phyloP scores from a whole-genome alignment of 768 basidiomycete species.

The Kwoniella dendrophila region DNA sequence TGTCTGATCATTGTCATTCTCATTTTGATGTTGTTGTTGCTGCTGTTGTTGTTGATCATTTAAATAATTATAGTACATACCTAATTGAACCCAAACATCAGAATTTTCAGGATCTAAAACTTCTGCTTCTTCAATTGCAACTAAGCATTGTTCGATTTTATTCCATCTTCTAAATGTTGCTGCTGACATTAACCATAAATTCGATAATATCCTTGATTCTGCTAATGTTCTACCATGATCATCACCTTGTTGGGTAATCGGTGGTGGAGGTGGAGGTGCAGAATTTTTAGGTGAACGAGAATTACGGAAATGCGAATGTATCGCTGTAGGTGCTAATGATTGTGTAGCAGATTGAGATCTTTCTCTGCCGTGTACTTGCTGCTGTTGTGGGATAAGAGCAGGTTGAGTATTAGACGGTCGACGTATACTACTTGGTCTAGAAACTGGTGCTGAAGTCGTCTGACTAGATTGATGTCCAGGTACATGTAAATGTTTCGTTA shows the following conservation, averaged over 20 bases:
- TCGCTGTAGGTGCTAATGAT: constrained; percentile 47
- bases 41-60: not conserved
- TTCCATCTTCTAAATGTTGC: constrained; percentile 88
- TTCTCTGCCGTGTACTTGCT: constrained; percentile 5
- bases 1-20: not conserved
- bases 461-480: constrained; percentile 23
- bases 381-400: constrained; percentile 1
- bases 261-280: constrained; percentile 54
- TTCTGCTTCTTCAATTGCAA: constrained; percentile 93
- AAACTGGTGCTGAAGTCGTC: not conserved
- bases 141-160: constrained; percentile 85
- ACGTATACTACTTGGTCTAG: constrained; percentile 8
- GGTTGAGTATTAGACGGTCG: constrained; percentile 3
- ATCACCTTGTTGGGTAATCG: constrained; percentile 58
- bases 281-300: not conserved
- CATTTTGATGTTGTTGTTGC: not conserved
- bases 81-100: constrained; percentile 91
- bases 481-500: constrained; percentile 49
- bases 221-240: constrained; percentile 56
- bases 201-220: constrained; percentile 72
- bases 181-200: constrained; percentile 91
- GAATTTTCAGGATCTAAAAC: constrained; percentile 81
- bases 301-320: constrained; percentile 42
- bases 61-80: constrained; percentile 49
- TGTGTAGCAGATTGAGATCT: constrained; percentile 33